Conservation (phyloP, 2,329 filamentous ascomycete species). For the Colletotrichum tabaci region DNA sequence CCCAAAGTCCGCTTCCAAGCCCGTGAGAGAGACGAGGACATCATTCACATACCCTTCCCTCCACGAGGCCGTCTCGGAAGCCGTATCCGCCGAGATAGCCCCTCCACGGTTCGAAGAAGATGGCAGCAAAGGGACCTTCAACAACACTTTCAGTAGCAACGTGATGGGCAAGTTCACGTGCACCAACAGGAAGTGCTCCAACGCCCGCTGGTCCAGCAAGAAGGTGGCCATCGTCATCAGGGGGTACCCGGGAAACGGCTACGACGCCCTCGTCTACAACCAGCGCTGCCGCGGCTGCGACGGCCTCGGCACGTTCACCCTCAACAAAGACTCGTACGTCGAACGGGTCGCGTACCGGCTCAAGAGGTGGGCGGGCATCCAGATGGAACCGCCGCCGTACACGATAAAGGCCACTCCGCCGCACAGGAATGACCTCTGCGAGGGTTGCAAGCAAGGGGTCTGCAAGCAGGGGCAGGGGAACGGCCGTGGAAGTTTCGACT, state of each 20-base stretch:
- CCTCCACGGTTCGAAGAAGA: constrained; percentile 46
- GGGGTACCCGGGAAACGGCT: constrained; percentile 47
- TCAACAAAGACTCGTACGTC: constrained; percentile 51
- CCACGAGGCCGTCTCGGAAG: constrained; percentile 29
- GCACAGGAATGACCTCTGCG: constrained; percentile 50
- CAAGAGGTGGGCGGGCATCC: constrained; percentile 53
- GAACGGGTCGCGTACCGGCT: constrained; percentile 55
- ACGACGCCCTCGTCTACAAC: constrained; percentile 56
- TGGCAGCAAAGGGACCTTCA: constrained; percentile 38
- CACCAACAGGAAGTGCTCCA: constrained; percentile 46
- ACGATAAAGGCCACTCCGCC: constrained; percentile 26
- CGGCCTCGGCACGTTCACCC: constrained; percentile 45
- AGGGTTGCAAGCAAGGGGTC: constrained; percentile 54
- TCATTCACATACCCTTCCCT: constrained; percentile 22
- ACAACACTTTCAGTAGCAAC: constrained; percentile 47
- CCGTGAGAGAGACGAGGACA: not conserved
- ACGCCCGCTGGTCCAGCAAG: constrained; percentile 51
- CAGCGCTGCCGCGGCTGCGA: constrained; percentile 54
- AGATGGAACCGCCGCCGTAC: constrained; percentile 38
- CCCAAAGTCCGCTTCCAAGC: not conserved
- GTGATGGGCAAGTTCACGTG: constrained; percentile 54
- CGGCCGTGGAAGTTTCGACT: not conserved
- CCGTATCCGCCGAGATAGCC: constrained; percentile 24
- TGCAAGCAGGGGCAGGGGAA: constrained; percentile 45
- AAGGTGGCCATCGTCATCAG: constrained; percentile 53